Conservation (phyloP, 1,284 basidiomycete species). For the Ustilago nuda region DNA sequence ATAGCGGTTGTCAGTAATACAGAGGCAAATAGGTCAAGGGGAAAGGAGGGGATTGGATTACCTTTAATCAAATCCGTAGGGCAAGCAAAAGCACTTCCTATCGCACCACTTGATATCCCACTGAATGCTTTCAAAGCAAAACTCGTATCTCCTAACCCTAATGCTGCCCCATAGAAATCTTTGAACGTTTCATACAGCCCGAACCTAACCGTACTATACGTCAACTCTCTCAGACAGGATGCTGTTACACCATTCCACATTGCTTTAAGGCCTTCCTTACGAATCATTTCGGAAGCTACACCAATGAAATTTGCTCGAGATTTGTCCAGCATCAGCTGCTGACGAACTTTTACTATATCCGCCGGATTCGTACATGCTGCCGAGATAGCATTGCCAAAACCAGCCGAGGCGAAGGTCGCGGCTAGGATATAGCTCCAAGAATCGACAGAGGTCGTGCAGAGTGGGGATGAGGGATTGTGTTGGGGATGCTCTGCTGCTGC, state of each 20-base stretch:
- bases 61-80: conserved; percentile 58
- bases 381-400: conserved; percentile 54
- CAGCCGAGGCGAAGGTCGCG: conserved; percentile 54
- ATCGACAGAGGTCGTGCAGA: conserved; percentile 10
- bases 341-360: conserved; percentile 62
- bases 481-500: conserved; percentile 36
- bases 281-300: conserved; percentile 40
- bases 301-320: conserved; percentile 43
- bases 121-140: conserved; percentile 58
- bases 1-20: neutral
- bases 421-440: conserved; percentile 29
- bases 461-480: conserved; percentile 22
- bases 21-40: neutral
- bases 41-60: neutral
- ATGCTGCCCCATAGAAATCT: conserved; percentile 32
- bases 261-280: conserved; percentile 39
- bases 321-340: conserved; percentile 51
- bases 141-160: conserved; percentile 35
- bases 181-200: conserved; percentile 60
- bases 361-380: conserved; percentile 56
- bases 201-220: conserved; percentile 58
- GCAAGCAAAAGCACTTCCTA: conserved; percentile 54
- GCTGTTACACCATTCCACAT: conserved; percentile 59
- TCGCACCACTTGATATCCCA: conserved; percentile 54
- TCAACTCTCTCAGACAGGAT: conserved; percentile 53